A percentile compares a stretch with the other conserved stretches of the same genome.
Evolutionary conservation across 2,329 filamentous ascomycete genomes (phyloP).

Genomic region (Penicillium sp.): DNA sequence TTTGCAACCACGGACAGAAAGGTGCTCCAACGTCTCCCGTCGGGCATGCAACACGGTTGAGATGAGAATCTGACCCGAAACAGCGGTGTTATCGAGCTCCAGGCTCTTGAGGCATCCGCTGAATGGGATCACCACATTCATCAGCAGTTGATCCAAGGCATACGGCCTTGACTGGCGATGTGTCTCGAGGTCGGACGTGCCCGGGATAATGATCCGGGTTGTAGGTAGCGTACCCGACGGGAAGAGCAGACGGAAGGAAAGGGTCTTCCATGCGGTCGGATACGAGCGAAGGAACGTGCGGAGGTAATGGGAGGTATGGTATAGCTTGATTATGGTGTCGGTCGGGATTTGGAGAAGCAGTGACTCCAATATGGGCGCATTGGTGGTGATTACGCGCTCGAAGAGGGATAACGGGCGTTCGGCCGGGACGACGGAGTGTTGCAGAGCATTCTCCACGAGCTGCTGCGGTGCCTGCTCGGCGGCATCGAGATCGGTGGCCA

Average conservation of each 20-base stretch:
- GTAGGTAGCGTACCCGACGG: conserved; percentile 37
- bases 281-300: conserved; percentile 55
- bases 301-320: conserved; percentile 57
- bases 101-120: conserved; percentile 56
- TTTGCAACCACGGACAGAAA: conserved; percentile 62
- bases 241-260: conserved; percentile 56
- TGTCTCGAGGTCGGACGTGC: conserved; percentile 31
- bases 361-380: conserved; percentile 59
- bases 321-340: conserved; percentile 55
- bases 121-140: conserved; percentile 56
- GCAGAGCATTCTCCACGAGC: conserved; percentile 26
- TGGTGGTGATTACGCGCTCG: conserved; percentile 55
- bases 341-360: conserved; percentile 59
- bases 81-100: conserved; percentile 61
- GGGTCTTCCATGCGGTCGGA: conserved; percentile 60
- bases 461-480: conserved; percentile 16
- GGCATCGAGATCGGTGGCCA: conserved; percentile 10
- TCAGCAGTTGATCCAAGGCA: conserved; percentile 57
- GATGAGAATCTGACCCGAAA: conserved; percentile 57
- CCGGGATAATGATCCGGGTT: conserved; percentile 34
- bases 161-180: conserved; percentile 56
- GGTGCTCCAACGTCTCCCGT: conserved; percentile 55
- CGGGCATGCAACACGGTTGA: conserved; percentile 55
- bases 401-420: conserved; percentile 46
- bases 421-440: conserved; percentile 21